phyloP scores from a whole-genome alignment of 2,329 filamentous ascomycete genomes.

The Sporothrix variecibatus region DNA sequence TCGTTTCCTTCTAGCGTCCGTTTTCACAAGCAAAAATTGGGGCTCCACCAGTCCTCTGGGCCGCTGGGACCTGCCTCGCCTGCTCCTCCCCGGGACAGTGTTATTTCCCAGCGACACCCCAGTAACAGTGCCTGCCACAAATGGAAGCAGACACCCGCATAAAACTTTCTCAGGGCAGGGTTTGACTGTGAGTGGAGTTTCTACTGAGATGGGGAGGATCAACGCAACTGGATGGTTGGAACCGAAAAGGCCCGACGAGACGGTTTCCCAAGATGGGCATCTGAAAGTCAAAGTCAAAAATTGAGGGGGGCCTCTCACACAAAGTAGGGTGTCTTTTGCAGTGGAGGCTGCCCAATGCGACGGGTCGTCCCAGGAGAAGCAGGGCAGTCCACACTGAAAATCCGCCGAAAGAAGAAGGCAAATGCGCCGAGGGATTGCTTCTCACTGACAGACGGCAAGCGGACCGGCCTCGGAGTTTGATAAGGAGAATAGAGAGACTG shows the following conservation, averaged over 20 bases:
- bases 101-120: not conserved
- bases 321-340: not conserved
- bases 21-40: not conserved
- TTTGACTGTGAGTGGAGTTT: not conserved
- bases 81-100: not conserved
- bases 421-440: not conserved
- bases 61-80: not conserved
- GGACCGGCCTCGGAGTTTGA: not conserved
- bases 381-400: not conserved
- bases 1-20: constrained; percentile 17
- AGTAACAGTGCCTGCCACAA: not conserved
- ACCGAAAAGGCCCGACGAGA: constrained; percentile 20
- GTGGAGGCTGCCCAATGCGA: constrained; percentile 1
- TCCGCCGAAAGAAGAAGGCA: constrained; percentile 8
- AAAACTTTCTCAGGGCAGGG: not conserved
- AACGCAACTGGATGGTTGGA: not conserved
- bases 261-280: constrained; percentile 20
- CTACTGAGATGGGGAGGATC: not conserved
- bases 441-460: not conserved
- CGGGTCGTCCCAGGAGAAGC: constrained; percentile 2
- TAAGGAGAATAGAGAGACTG: not conserved
- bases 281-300: constrained; percentile 14
- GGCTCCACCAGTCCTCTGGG: not conserved
- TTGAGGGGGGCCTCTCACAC: not conserved
- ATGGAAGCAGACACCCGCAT: not conserved